These are phyloP conservation scores for Helicocarpus griseus DNA, from an alignment of 2,329 filamentous ascomycete genomes.

Conservation along the genomic window DNA sequence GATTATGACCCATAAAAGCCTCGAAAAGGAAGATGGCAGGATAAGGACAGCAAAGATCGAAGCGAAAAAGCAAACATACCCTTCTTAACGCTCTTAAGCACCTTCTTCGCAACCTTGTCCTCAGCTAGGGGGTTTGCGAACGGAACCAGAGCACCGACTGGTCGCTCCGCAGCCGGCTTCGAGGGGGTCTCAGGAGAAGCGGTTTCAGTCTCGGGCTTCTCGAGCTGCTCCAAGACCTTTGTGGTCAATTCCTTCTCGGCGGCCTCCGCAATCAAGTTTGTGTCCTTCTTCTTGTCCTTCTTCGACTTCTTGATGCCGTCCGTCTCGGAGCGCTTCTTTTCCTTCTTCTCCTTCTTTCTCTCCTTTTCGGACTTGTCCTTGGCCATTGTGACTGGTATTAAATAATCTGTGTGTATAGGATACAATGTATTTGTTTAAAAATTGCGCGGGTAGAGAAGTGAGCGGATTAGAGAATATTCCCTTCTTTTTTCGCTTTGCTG, in stretches of 20 bases:
- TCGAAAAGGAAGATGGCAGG: background rate
- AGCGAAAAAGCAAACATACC: conserved; percentile 22
- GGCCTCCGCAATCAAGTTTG: conserved; percentile 28
- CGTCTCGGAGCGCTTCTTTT: conserved; percentile 31
- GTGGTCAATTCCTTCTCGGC: conserved; percentile 31
- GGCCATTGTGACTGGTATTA: conserved; percentile 26
- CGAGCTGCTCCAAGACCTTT: conserved; percentile 27
- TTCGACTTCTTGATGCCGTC: conserved; percentile 41
- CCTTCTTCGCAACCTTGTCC: conserved; percentile 43
- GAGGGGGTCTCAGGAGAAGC: conserved; percentile 18
- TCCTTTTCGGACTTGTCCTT: conserved; percentile 35
- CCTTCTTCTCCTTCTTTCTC: conserved; percentile 38
- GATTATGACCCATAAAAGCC: background rate
- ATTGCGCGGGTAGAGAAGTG: background rate
- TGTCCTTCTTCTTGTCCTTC: conserved; percentile 37
- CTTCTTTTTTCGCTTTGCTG: background rate
- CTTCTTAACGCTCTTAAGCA: conserved; percentile 44
- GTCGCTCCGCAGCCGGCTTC: conserved; percentile 15
- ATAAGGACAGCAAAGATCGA: background rate
- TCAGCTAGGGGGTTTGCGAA: conserved; percentile 42
- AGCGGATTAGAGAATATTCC: background rate
- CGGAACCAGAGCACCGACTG: conserved; percentile 39
- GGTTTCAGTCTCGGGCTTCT: conserved; percentile 17
- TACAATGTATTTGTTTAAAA: too few species aligned
- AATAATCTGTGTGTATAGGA: too few species aligned